Conservation (phyloP, 371 early-diverging fungal genomes). For the Lichtheimia hyalospora region DNA sequence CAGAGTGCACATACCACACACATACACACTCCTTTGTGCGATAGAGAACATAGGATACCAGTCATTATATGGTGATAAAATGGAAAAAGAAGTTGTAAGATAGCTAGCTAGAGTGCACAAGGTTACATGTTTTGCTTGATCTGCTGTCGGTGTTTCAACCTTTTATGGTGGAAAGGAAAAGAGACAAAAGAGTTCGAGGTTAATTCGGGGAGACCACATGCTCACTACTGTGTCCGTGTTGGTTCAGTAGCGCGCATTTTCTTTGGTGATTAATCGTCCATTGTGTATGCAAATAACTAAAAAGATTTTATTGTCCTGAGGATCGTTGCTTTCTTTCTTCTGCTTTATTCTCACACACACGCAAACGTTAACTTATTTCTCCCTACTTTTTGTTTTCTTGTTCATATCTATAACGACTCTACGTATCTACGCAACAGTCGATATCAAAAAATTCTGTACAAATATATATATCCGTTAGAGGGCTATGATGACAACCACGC, state of each 20-base stretch:
- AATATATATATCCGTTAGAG: neutral
- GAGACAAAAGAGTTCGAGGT: neutral
- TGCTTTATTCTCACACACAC: neutral
- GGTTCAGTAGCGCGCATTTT: neutral
- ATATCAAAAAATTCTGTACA: neutral
- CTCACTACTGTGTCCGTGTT: slow-evolving; percentile 9
- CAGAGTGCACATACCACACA: too few relatives aligned
- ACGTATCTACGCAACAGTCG: neutral
- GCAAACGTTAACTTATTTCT: neutral
- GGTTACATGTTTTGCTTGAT: too few relatives aligned
- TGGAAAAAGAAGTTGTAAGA: too few relatives aligned
- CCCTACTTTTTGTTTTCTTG: slow-evolving; percentile 2
- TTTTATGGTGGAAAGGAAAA: slow-evolving; percentile 1
- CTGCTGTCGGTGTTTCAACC: neutral
- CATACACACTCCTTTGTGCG: too few relatives aligned
- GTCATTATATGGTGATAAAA: too few relatives aligned
- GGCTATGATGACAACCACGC: slow-evolving; percentile 13
- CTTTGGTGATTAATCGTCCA: neutral
- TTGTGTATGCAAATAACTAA: slow-evolving; percentile 5
- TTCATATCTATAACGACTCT: slow-evolving; percentile 10
- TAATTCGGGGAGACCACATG: slow-evolving; percentile 10
- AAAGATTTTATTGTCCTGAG: slow-evolving; percentile 16
- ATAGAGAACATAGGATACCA: too few relatives aligned
- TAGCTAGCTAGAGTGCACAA: too few relatives aligned
- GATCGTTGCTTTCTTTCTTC: slow-evolving; percentile 3